Evolutionary conservation across 2,329 filamentous ascomycete genomes (phyloP), one percentile per base, ranked within the genome.

Genomic region (Trichoderma sp.): DNA sequence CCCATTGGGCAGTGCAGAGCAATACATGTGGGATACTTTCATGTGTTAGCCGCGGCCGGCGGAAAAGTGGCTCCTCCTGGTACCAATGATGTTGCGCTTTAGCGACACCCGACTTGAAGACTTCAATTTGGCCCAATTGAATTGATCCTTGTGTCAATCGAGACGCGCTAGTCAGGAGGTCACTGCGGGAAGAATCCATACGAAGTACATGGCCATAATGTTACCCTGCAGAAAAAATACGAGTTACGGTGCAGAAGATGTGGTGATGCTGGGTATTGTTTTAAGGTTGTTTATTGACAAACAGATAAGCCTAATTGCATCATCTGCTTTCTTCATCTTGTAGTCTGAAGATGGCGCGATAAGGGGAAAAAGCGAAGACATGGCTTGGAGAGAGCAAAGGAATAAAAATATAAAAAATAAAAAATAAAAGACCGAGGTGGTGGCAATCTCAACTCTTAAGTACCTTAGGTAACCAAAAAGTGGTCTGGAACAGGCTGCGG

Each of bases 81-180:
- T 75, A 71, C 73, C 66, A 3, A 7, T 31, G 35, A 62, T 29
- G 73, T 71, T 63, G 56, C 56, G 38, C 38, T 63, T 71, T 71
- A 71, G 62, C 62, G 71, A 60, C 45, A 56, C 24, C 62, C 33
- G 45, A 60, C 31, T 38, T 56, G 33, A 53, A 62, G 41, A 31
- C 53, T 59, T 24, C 33, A 74, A 41, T 38, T 38, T 38, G 35
- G 6, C 60, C 29, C 45, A 53, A 53, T 53, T 35, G 33, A 24
- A 63, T 38, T 38, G 35, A 38, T 75, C 16, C 64, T 71, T 50
- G 56, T 62, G 68, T 60, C 41, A 73, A 73, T 73, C n/a, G 60
- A 56, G 71, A 56, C 59, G 56, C 71, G 41, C 59, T 73, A 73
- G 50, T 71, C 53, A 71, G 53, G 67, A 71, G 67, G 67, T 33